Base-by-base conservation (phyloP, 2,329 filamentous ascomycete genomes). In the Monosporascus sp. region DNA sequence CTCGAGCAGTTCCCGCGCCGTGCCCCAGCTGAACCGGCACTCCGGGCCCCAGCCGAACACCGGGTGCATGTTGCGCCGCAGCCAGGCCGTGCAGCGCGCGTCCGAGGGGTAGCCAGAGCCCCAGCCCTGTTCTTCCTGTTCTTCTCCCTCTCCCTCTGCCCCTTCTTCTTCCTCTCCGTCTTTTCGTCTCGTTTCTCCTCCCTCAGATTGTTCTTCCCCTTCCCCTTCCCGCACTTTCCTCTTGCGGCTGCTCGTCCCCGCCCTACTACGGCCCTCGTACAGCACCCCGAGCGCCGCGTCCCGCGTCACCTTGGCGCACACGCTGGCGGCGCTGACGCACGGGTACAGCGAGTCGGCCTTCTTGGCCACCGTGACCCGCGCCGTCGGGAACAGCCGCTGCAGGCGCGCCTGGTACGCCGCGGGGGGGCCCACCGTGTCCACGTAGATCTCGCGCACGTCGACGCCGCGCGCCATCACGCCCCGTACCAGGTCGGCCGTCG, bases 71-170 rank as follows among this genome's bases (percentile, higher is more conserved):
- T 93, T 94, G 40, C 75, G 76, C 72, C 85, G 89, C 67, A 99
- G 69, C 93, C 94, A 99, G 22, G 74, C 71, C 2, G 87, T 83
- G 63, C 91, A 96, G 57, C 88, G 82, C 20, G 80, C 85, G 71
- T 99, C 94, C 1, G 88, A 91, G 0, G 94, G 94, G 69, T 99
- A 99, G 1, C 94, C 94, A 1, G 90, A 96, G 1, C 94, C 94
- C 91, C 94, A 97, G 5, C 65, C 74, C 71, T 76, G 73, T 26
- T 74, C 77, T 17, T 78, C 75, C 2, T 69, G 69, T 66, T 65
- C 19, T 64, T 66, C 5, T 57, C 64, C 9, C 60, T 71, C 48
- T 69, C 69, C 5, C 51, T 58, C 3, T 66, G 69, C 3, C 66
- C 36, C 60, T 38, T 53, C 46, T 44, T 52, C 56, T 7, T 56